Evolutionary conservation across 2,329 filamentous ascomycete genomes (phyloP).

Genomic region (Pseudogymnoascus sp.): DNA sequence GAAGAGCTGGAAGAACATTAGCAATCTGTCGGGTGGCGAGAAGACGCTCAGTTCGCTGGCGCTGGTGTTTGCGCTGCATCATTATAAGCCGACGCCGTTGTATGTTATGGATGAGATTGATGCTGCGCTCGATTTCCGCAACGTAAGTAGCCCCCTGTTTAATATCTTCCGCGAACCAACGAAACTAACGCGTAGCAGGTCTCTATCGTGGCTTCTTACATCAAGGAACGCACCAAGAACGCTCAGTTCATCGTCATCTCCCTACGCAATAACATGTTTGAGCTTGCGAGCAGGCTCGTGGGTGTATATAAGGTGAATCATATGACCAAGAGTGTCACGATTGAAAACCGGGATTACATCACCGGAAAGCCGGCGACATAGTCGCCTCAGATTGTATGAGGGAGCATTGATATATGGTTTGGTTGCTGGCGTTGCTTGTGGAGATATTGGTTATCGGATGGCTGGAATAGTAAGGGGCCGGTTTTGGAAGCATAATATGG

Average conservation of each 20-base stretch:
- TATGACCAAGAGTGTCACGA: conserved; percentile 90
- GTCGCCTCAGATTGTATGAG: not conserved
- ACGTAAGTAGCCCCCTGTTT: conserved; percentile 54
- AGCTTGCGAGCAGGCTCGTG: conserved; percentile 87
- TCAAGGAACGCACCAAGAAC: conserved; percentile 98
- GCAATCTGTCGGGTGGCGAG: conserved; percentile 89
- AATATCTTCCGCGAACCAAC: conserved; percentile 2
- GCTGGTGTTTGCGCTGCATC: conserved; percentile 94
- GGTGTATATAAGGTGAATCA: conserved; percentile 99
- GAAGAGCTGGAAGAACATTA: conserved; percentile 99
- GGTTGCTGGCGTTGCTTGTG: not conserved
- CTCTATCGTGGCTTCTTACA: conserved; percentile 96
- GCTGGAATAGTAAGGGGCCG: not conserved
- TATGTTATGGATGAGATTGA: conserved; percentile 99
- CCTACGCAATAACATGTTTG: conserved; percentile 98
- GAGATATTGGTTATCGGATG: not conserved
- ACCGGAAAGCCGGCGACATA: not conserved
- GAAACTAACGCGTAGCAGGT: conserved; percentile 47
- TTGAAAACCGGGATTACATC: conserved; percentile 74
- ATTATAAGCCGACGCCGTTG: conserved; percentile 93
- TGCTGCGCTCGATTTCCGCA: conserved; percentile 92
- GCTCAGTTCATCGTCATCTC: conserved; percentile 99
- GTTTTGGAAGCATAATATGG: not conserved
- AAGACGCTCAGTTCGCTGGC: conserved; percentile 92
- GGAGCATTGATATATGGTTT: not conserved